Conservation (phyloP, 2,329 filamentous ascomycete species). For the Bipolaris cookei region DNA sequence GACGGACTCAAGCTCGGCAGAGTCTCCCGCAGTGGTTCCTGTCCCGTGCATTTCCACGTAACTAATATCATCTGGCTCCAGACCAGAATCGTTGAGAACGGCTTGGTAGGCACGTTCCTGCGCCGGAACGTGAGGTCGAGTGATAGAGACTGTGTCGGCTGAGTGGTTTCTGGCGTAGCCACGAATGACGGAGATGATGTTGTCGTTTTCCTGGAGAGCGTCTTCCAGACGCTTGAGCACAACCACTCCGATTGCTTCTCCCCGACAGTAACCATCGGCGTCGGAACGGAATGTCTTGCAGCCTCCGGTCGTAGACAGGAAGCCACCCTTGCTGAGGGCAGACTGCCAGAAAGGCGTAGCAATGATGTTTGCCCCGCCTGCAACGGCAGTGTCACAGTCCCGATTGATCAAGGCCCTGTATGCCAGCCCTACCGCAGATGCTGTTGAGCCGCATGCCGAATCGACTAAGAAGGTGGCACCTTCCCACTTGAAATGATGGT, state of each 20-base stretch:
- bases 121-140: neutral
- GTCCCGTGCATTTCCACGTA: slow-evolving; percentile 1
- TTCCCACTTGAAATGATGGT: slow-evolving; percentile 42
- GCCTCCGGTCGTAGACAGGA: slow-evolving; percentile 25
- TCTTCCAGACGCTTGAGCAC: slow-evolving; percentile 43
- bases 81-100: neutral
- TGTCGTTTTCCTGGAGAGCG: slow-evolving; percentile 37
- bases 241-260: slow-evolving; percentile 33
- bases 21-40: neutral
- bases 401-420: slow-evolving; percentile 36
- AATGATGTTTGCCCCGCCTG: slow-evolving; percentile 31
- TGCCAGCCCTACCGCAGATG: slow-evolving; percentile 36
- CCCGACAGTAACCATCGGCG: slow-evolving; percentile 42
- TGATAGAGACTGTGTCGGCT: slow-evolving; percentile 24
- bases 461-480: slow-evolving; percentile 50
- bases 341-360: slow-evolving; percentile 7
- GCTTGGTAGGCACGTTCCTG: neutral
- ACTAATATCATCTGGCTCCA: neutral
- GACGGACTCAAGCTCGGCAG: neutral
- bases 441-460: slow-evolving; percentile 44
- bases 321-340: slow-evolving; percentile 22
- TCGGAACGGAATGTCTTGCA: slow-evolving; percentile 40
- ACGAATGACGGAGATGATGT: slow-evolving; percentile 39
- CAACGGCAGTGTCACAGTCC: slow-evolving; percentile 32
- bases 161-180: slow-evolving; percentile 51